A percentile compares a stretch with the other conserved stretches of the same genome.
These are phyloP conservation scores for Volvox africanus DNA, from an alignment of 139 green algal genomes.

Conservation along the genomic window DNA sequence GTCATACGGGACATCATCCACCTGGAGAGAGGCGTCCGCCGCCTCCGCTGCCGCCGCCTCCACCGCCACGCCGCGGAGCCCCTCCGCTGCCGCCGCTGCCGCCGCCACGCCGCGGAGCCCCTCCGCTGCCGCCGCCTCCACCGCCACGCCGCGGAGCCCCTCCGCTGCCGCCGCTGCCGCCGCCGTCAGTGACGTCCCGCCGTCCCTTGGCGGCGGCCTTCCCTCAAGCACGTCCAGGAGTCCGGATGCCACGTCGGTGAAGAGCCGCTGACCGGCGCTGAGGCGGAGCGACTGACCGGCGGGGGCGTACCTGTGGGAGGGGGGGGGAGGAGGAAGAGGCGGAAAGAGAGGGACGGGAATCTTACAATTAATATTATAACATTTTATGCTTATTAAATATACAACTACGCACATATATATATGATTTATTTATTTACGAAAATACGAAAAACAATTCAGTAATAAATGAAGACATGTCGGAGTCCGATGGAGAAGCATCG, in stretches of 20 bases:
- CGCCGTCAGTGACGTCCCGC: neutral
- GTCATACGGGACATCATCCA: neutral
- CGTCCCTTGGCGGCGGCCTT: neutral
- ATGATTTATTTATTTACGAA: too few species aligned
- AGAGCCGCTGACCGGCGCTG: conserved; percentile 61
- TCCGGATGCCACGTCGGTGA: conserved; percentile 57
- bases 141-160: neutral
- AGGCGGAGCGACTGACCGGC: conserved; percentile 70
- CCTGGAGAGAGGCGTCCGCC: conserved; percentile 8
- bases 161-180: conserved; percentile 11
- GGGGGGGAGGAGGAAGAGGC: too few species aligned
- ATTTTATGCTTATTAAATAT: too few species aligned
- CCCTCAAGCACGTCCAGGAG: conserved; percentile 61
- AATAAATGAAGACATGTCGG: too few species aligned
- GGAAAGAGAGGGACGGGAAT: too few species aligned
- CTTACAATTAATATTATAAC: too few species aligned
- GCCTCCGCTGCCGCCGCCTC: neutral
- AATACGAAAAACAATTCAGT: too few species aligned
- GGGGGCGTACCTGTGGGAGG: neutral
- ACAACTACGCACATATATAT: too few species aligned
- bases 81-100: conserved; percentile 16
- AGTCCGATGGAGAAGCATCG: too few species aligned
- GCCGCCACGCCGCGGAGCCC: conserved; percentile 1
- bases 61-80: neutral
- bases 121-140: neutral